Percentiles rank a stretch among this genome's conserved stretches.
Conservation (phyloP, 1,139 yeast genomes). For the Zygoascus hellenicus region DNA sequence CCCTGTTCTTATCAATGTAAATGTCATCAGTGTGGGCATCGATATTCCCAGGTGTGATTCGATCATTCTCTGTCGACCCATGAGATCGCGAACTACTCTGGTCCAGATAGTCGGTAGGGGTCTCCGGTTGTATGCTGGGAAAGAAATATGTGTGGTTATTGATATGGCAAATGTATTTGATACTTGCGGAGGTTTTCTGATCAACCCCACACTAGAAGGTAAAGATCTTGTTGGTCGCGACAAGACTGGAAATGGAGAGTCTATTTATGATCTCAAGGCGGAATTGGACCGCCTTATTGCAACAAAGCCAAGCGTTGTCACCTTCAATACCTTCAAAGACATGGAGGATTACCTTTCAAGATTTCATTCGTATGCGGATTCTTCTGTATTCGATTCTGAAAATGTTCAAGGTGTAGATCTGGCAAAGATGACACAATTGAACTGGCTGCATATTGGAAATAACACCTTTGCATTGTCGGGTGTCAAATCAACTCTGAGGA, state of each 20-base stretch:
- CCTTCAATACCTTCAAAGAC: slow-evolving; percentile 7
- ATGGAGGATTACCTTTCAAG: background rate
- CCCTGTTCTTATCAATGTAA: slow-evolving; percentile 79
- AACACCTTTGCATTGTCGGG: slow-evolving; percentile 18
- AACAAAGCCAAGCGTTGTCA: slow-evolving; percentile 18
- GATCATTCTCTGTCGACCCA: slow-evolving; percentile 72
- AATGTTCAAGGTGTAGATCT: slow-evolving; percentile 3
- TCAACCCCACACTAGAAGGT: slow-evolving; percentile 60
- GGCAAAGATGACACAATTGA: slow-evolving; percentile 12
- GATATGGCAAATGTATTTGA: slow-evolving; percentile 60
- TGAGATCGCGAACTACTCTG: slow-evolving; percentile 63
- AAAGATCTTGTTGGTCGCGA: background rate
- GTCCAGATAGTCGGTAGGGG: slow-evolving; percentile 95
- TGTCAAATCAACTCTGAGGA: slow-evolving; percentile 16
- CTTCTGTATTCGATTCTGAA: background rate
- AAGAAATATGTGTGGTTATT: slow-evolving; percentile 63
- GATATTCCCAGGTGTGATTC: slow-evolving; percentile 90
- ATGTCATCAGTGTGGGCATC: slow-evolving; percentile 91
- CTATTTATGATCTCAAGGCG: slow-evolving; percentile 4
- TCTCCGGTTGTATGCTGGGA: slow-evolving; percentile 55
- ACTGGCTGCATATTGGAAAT: slow-evolving; percentile 21
- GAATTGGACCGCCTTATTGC: slow-evolving; percentile 11
- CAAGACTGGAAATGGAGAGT: slow-evolving; percentile 8
- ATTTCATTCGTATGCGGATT: slow-evolving; percentile 11
- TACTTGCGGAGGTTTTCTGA: slow-evolving; percentile 50